Conservation (phyloP, 345 rosid genomes). For the Euclidium syriacum region DNA sequence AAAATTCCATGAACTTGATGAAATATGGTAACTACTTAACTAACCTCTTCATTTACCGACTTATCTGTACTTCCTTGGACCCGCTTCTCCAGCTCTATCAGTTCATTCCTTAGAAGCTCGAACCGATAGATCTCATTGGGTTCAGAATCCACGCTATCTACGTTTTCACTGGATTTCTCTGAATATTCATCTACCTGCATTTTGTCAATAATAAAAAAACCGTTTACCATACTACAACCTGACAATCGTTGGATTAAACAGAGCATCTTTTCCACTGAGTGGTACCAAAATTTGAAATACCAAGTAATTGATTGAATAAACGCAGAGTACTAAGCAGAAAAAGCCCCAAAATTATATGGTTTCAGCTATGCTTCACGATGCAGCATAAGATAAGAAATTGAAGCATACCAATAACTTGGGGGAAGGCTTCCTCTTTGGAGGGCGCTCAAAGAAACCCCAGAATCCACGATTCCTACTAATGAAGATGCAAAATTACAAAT, state of each 20-base stretch:
- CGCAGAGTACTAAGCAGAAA: not conserved
- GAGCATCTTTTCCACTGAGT: conserved; percentile 5
- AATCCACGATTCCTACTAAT: conserved; percentile 50
- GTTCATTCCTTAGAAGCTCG: conserved; percentile 76
- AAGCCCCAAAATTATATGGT: not conserved
- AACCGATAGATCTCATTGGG: conserved; percentile 70
- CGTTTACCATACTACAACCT: conserved; percentile 5
- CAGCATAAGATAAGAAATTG: not conserved
- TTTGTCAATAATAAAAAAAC: conserved; percentile 14
- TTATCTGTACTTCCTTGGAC: conserved; percentile 71
- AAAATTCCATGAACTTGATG: not conserved
- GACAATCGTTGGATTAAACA: not conserved
- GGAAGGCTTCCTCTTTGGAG: conserved; percentile 38
- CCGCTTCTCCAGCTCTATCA: conserved; percentile 88
- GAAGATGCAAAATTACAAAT: conserved; percentile 4
- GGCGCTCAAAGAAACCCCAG: conserved; percentile 47
- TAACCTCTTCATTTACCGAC: conserved; percentile 64
- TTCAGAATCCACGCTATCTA: conserved; percentile 38
- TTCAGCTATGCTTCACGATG: not conserved
- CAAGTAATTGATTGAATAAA: not conserved
- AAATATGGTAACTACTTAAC: conserved; percentile 4
- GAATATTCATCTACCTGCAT: conserved; percentile 51
- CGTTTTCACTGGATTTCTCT: conserved; percentile 32
- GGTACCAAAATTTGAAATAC: not conserved
- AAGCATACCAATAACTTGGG: conserved; percentile 33